phyloP scores from a whole-genome alignment of 2,329 filamentous ascomycete species.

The Xylaria sp. region DNA sequence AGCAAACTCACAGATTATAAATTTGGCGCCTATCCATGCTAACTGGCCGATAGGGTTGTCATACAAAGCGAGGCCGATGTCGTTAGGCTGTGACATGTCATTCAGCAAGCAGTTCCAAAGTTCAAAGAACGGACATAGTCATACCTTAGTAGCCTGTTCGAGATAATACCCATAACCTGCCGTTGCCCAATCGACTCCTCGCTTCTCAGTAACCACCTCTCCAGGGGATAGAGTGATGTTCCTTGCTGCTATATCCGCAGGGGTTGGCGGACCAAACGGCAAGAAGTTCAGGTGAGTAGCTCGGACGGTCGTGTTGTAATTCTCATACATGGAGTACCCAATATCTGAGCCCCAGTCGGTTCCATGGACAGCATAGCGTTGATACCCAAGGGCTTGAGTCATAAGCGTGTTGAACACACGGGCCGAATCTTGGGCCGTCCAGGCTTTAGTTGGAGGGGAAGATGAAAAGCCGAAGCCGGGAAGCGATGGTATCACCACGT shows the following conservation, averaged over 20 bases:
- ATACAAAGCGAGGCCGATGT: constrained; percentile 21
- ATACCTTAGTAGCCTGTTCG: constrained; percentile 20
- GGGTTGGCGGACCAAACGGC: constrained; percentile 4
- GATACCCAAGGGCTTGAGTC: constrained; percentile 22
- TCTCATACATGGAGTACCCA: constrained; percentile 15
- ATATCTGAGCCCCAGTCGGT: constrained; percentile 25
- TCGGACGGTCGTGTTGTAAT: constrained; percentile 25
- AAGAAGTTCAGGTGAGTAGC: constrained; percentile 22
- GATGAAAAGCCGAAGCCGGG: constrained; percentile 26
- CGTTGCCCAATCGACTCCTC: constrained; percentile 8
- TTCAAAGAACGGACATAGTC: background rate
- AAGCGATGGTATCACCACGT: constrained; percentile 26
- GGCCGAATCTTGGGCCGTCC: constrained; percentile 6
- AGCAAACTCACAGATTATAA: constrained; percentile 14
- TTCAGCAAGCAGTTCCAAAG: background rate
- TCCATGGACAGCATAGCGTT: constrained; percentile 23
- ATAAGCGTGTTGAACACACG: constrained; percentile 25
- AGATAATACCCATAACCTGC: constrained; percentile 10
- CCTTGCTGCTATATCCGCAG: constrained; percentile 12
- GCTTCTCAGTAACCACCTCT: constrained; percentile 1
- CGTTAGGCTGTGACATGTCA: constrained; percentile 15
- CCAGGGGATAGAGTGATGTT: constrained; percentile 20
- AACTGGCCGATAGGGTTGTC: constrained; percentile 25
- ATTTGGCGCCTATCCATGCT: constrained; percentile 24
- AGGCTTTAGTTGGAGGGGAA: background rate